Evolutionary conservation across 2,329 filamentous ascomycete species (phyloP).

Genomic region (Parasarocladium wereldwijsianum): DNA sequence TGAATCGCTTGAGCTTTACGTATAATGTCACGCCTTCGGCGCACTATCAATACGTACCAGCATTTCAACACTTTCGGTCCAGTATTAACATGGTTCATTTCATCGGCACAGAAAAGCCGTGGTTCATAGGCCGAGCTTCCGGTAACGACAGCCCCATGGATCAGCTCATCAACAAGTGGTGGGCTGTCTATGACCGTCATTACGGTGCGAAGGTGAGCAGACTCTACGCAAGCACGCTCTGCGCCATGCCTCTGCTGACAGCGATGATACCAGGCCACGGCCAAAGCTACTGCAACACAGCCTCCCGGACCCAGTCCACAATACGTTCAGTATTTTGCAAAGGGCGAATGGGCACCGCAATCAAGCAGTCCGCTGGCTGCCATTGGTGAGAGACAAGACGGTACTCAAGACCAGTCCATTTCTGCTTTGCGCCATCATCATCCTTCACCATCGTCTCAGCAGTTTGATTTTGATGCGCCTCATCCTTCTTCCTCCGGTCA

Average conservation of each 20-base stretch:
- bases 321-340: conserved; percentile 37
- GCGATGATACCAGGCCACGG: too few species aligned
- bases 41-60: conserved; percentile 94
- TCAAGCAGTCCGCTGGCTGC: conserved; percentile 8
- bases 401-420: conserved; percentile 3
- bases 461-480: neutral
- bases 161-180: conserved; percentile 80
- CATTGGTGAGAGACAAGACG: conserved; percentile 1
- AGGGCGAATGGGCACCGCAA: conserved; percentile 33
- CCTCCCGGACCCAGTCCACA: conserved; percentile 11
- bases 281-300: too few species aligned
- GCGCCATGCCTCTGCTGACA: too few species aligned
- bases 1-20: conserved; percentile 79
- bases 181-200: conserved; percentile 85
- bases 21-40: conserved; percentile 97
- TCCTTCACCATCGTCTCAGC: conserved; percentile 4
- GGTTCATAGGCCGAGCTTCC: conserved; percentile 50
- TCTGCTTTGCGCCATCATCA: too few species aligned
- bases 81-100: conserved; percentile 88
- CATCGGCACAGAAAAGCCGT: conserved; percentile 84
- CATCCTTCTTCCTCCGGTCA: conserved; percentile 4
- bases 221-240: too few species aligned
- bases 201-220: conserved; percentile 40
- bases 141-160: conserved; percentile 53
- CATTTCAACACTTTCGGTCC: conserved; percentile 83